phyloP scores from a whole-genome alignment of 1,139 yeast species.

The Insectozyma bohioensis region DNA sequence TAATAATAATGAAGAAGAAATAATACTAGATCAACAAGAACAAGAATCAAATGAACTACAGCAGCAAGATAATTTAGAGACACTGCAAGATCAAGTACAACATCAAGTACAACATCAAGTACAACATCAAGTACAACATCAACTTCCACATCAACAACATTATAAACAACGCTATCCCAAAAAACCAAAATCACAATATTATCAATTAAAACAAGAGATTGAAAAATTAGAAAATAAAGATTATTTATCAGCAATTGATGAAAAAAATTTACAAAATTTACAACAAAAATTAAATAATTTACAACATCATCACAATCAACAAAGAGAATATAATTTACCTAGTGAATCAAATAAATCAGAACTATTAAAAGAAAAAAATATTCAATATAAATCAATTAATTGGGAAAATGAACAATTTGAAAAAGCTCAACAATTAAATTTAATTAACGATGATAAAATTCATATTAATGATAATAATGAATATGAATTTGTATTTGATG shows the following conservation, averaged over 20 bases:
- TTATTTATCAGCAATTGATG: slow-evolving; percentile 6
- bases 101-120: neutral
- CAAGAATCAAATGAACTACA: neutral
- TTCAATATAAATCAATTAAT: slow-evolving; percentile 36
- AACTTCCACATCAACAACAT: slow-evolving; percentile 2
- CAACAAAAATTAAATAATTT: slow-evolving; percentile 5
- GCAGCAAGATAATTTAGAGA: neutral
- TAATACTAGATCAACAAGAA: neutral
- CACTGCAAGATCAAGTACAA: neutral
- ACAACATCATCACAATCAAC: slow-evolving; percentile 1
- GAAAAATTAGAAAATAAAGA: slow-evolving; percentile 33
- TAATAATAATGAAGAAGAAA: slow-evolving; percentile 3
- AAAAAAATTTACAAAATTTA: slow-evolving; percentile 6
- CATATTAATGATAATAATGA: slow-evolving; percentile 42
- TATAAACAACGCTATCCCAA: slow-evolving; percentile 4
- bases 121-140: neutral
- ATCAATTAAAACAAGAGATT: slow-evolving; percentile 48
- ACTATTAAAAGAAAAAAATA: slow-evolving; percentile 18
- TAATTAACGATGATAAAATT: slow-evolving; percentile 45
- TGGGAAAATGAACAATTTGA: slow-evolving; percentile 68
- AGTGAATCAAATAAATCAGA: slow-evolving; percentile 24
- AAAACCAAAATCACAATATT: slow-evolving; percentile 37
- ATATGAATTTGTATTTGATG: slow-evolving; percentile 84
- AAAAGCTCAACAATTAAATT: slow-evolving; percentile 41
- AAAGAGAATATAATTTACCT: slow-evolving; percentile 27